Conservation (phyloP, 2,329 filamentous ascomycete genomes). For the Phaeoacremonium minimum region DNA sequence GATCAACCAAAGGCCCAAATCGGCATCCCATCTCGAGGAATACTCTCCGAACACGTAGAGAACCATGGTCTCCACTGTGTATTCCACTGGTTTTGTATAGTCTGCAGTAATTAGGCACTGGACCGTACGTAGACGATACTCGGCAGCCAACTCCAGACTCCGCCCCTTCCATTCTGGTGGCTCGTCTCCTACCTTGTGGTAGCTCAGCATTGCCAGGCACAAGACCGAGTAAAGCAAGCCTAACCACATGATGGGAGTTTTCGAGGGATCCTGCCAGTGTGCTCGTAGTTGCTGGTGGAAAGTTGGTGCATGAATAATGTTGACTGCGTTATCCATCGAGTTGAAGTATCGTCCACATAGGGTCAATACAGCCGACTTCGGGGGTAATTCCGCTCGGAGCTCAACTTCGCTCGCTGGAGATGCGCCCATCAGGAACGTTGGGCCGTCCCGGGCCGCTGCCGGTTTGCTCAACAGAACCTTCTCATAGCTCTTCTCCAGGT, state of each 20-base stretch:
- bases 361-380: constrained; percentile 77
- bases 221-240: constrained; percentile 73
- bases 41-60: constrained; percentile 75
- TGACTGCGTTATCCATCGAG: constrained; percentile 66
- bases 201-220: constrained; percentile 73
- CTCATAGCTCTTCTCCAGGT: constrained; percentile 77
- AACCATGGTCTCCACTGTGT: constrained; percentile 75
- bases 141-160: constrained; percentile 52
- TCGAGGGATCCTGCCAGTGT: constrained; percentile 69
- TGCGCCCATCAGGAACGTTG: constrained; percentile 75
- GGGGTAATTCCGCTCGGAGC: constrained; percentile 73
- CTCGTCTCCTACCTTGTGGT: constrained; percentile 75
- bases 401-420: constrained; percentile 70
- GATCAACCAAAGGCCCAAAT: constrained; percentile 61
- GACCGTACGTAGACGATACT: constrained; percentile 69
- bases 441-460: constrained; percentile 55
- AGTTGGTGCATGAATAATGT: constrained; percentile 76
- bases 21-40: constrained; percentile 67
- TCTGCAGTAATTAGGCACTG: constrained; percentile 74
- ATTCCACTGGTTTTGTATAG: constrained; percentile 69
- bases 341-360: constrained; percentile 90
- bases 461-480: constrained; percentile 69
- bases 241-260: constrained; percentile 73
- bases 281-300: constrained; percentile 68
- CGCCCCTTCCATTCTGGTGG: constrained; percentile 73